phyloP scores from a whole-genome alignment of 2,329 filamentous ascomycete genomes.

The Apiospora pterosperma region DNA sequence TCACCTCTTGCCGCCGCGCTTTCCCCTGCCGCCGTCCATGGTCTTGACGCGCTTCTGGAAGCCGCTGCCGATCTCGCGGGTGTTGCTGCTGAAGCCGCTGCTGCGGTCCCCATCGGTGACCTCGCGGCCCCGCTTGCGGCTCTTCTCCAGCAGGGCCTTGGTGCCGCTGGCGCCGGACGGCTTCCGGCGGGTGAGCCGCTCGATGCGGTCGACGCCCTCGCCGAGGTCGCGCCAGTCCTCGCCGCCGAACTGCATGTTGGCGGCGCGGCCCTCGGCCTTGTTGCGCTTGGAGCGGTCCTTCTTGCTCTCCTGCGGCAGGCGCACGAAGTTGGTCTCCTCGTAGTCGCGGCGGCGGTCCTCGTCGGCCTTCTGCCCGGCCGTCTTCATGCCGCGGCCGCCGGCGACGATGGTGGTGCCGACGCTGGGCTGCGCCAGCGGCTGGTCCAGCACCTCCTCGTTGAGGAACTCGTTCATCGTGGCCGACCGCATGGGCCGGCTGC shows the following conservation, averaged over 20 bases:
- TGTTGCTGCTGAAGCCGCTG: slow-evolving; percentile 47
- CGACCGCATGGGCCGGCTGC: slow-evolving; percentile 65
- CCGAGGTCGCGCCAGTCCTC: slow-evolving; percentile 90
- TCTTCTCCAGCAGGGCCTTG: slow-evolving; percentile 71
- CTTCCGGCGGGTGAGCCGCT: slow-evolving; percentile 73
- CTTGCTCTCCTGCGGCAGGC: slow-evolving; percentile 82
- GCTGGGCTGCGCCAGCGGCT: slow-evolving; percentile 80
- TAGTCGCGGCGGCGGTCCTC: slow-evolving; percentile 81
- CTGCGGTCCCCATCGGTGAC: slow-evolving; percentile 65
- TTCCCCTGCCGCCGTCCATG: slow-evolving; percentile 28
- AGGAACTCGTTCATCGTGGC: slow-evolving; percentile 91
- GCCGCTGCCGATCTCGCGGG: slow-evolving; percentile 63
- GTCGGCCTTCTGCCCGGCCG: slow-evolving; percentile 67
- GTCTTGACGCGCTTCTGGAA: slow-evolving; percentile 68
- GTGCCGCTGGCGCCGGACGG: slow-evolving; percentile 52
- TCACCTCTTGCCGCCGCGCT: slow-evolving; percentile 33
- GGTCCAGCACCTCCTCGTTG: slow-evolving; percentile 74
- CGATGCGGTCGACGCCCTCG: slow-evolving; percentile 82
- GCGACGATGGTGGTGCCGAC: slow-evolving; percentile 86
- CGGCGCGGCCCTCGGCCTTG: slow-evolving; percentile 44
- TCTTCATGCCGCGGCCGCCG: slow-evolving; percentile 77
- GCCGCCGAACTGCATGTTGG: slow-evolving; percentile 73
- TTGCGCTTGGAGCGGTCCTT: slow-evolving; percentile 72
- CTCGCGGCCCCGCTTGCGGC: slow-evolving; percentile 74
- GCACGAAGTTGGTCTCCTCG: slow-evolving; percentile 89